Conservation (phyloP, 2,329 filamentous ascomycete species). For the Penicillium sp. region DNA sequence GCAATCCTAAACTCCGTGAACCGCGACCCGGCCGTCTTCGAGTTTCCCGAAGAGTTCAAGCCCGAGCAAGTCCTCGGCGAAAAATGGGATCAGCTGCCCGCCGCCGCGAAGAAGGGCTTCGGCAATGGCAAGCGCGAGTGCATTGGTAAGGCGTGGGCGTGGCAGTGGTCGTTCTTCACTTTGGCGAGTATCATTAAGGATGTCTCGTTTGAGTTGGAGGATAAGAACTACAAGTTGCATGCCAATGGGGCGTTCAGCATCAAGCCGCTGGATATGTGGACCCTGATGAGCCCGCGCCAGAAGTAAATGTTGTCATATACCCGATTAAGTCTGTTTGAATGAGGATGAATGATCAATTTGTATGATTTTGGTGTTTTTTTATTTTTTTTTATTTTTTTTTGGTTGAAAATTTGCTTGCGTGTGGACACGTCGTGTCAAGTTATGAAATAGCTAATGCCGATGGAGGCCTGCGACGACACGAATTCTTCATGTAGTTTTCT, state of each 20-base stretch:
- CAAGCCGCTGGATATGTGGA: constrained; percentile 54
- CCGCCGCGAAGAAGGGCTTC: constrained; percentile 71
- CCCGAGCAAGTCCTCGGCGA: constrained; percentile 75
- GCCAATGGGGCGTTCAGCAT: constrained; percentile 61
- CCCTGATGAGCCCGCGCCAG: constrained; percentile 23
- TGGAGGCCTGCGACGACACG: background rate
- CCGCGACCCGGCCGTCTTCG: constrained; percentile 66
- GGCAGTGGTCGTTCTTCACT: constrained; percentile 70
- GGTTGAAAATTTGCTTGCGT: constrained; percentile 2
- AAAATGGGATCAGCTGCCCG: constrained; percentile 68
- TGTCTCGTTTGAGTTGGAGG: constrained; percentile 67
- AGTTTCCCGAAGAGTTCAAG: constrained; percentile 68
- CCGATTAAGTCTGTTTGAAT: background rate
- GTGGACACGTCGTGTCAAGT: constrained; percentile 11
- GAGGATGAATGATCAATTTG: background rate
- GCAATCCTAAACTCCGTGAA: constrained; percentile 62
- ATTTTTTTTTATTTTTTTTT: too few species aligned
- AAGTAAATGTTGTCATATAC: constrained; percentile 15
- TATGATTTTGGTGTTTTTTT: background rate
- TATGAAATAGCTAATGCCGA: background rate
- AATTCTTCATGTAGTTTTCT: too few species aligned
- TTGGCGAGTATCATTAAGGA: constrained; percentile 70
- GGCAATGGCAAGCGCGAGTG: constrained; percentile 73
- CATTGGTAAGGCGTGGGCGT: constrained; percentile 73
- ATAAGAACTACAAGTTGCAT: constrained; percentile 54